phyloP scores from a whole-genome alignment of 805 yeast genomes.

The Starmerella sp. region DNA sequence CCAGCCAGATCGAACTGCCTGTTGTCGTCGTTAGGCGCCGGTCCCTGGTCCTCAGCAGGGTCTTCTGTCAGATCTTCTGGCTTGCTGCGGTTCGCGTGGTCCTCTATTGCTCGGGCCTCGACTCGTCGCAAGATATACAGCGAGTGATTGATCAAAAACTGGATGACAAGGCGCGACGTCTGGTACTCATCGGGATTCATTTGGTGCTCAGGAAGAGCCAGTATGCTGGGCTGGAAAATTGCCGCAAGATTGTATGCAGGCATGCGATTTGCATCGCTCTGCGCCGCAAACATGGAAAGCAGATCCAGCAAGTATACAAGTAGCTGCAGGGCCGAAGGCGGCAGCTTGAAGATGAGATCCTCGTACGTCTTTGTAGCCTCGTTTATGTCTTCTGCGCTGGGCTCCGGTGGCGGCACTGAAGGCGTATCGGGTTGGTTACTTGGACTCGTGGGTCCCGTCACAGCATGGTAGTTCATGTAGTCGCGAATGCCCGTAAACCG shows the following conservation, averaged over 20 bases:
- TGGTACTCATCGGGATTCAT: constrained; percentile 88
- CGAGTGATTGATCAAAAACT: constrained; percentile 78
- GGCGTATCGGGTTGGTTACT: not conserved
- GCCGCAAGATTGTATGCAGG: constrained; percentile 88
- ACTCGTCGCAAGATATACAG: constrained; percentile 55
- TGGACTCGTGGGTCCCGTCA: not conserved
- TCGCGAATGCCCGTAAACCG: constrained; percentile 48
- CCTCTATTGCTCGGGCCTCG: constrained; percentile 27
- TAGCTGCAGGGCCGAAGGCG: constrained; percentile 68
- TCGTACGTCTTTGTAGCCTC: constrained; percentile 52
- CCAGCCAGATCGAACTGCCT: not conserved
- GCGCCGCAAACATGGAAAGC: constrained; percentile 70
- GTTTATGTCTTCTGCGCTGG: not conserved
- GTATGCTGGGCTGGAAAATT: constrained; percentile 90
- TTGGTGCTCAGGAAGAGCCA: constrained; percentile 87
- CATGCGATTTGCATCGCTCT: constrained; percentile 74
- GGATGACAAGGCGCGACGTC: constrained; percentile 72
- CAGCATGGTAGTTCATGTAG: constrained; percentile 48
- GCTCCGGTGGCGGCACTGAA: not conserved
- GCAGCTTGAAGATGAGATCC: constrained; percentile 52
- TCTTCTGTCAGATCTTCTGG: not conserved
- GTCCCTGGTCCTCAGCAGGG: too few species aligned
- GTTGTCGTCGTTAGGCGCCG: not conserved
- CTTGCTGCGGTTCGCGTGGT: constrained; percentile 19
- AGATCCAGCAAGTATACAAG: constrained; percentile 79